Conservation (phyloP, 1,284 basidiomycete species). For the Stereum hirsutum region DNA sequence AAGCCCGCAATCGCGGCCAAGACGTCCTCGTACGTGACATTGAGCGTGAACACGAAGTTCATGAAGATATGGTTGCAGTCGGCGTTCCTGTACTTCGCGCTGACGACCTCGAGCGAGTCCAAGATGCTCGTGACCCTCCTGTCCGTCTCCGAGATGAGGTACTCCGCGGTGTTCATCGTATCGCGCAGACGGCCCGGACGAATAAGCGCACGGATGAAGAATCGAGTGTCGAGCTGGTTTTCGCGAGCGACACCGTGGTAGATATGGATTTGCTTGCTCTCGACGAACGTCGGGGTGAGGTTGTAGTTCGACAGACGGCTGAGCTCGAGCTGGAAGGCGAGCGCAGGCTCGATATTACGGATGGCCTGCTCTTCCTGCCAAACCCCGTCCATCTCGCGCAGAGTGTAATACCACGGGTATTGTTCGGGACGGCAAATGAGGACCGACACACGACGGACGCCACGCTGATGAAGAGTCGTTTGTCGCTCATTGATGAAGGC, state of each 20-base stretch:
- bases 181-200: constrained; percentile 92
- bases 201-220: constrained; percentile 96
- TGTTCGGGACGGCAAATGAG: constrained; percentile 86
- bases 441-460: constrained; percentile 89
- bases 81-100: constrained; percentile 78
- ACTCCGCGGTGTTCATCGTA: constrained; percentile 89
- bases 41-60: constrained; percentile 97
- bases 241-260: constrained; percentile 94
- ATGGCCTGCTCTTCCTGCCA: constrained; percentile 97
- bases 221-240: constrained; percentile 94
- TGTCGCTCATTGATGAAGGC: constrained; percentile 70
- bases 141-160: constrained; percentile 97
- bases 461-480: constrained; percentile 58
- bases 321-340: constrained; percentile 98
- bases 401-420: constrained; percentile 94
- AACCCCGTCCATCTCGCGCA: constrained; percentile 65
- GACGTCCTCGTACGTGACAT: constrained; percentile 93
- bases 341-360: constrained; percentile 96
- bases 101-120: constrained; percentile 91
- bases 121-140: constrained; percentile 91
- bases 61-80: constrained; percentile 97
- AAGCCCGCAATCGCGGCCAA: constrained; percentile 94
- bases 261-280: constrained; percentile 94
- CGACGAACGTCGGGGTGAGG: constrained; percentile 87
- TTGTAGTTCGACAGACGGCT: constrained; percentile 96